phyloP scores from a whole-genome alignment of 1,139 yeast genomes.

The Candida sp. region DNA sequence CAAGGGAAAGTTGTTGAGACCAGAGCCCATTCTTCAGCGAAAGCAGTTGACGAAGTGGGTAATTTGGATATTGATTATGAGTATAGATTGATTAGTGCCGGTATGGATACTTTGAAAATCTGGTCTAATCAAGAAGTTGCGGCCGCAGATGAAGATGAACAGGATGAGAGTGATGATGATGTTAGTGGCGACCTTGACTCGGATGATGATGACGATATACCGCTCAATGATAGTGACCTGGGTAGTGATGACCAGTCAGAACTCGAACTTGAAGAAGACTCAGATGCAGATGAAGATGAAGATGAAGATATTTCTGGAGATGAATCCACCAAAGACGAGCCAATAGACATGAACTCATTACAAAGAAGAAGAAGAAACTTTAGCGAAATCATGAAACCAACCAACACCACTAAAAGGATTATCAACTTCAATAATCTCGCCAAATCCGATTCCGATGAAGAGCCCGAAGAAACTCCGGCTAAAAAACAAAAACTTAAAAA shows the following conservation, averaged over 20 bases:
- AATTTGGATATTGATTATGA: slow-evolving; percentile 75
- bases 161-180: slow-evolving; percentile 4
- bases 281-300: slow-evolving; percentile 2
- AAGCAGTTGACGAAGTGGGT: slow-evolving; percentile 61
- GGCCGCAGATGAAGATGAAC: slow-evolving; percentile 8
- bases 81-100: slow-evolving; percentile 75
- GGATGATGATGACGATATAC: background rate
- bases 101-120: slow-evolving; percentile 75
- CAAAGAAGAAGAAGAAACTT: slow-evolving; percentile 9
- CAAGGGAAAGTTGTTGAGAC: slow-evolving; percentile 63
- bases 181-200: slow-evolving; percentile 1
- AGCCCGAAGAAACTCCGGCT: slow-evolving; percentile 12
- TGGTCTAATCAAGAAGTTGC: slow-evolving; percentile 51
- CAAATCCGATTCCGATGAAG: slow-evolving; percentile 12
- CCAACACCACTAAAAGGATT: slow-evolving; percentile 14
- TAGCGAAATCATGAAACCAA: slow-evolving; percentile 3
- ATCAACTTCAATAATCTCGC: slow-evolving; percentile 16
- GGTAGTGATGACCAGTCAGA: background rate
- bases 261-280: background rate
- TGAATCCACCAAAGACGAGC: slow-evolving; percentile 13
- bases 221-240: background rate
- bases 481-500: slow-evolving; percentile 28
- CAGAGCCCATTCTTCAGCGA: slow-evolving; percentile 55
- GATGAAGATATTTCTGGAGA: slow-evolving; percentile 14
- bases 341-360: slow-evolving; percentile 7